Base-by-base conservation (phyloP, 805 yeast species). In the Ogataea pilisensis region DNA sequence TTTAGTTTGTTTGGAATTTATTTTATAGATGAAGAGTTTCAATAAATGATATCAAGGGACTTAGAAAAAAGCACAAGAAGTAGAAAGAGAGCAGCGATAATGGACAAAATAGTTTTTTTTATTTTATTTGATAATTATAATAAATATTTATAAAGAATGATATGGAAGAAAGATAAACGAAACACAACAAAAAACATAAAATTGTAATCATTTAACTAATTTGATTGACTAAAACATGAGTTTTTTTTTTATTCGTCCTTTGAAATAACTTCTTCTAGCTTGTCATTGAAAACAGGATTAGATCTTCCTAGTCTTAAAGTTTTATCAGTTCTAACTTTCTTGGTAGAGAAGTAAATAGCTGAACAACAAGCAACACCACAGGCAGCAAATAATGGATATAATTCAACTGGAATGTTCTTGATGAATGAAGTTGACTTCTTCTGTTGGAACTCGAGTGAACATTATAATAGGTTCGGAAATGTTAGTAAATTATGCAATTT, bases 361-460 rank as follows among this genome's bases (percentile, higher is more conserved):
- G 73, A 67, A 42, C 54, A 49, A 48, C 64, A 54, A 29, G 80
- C 82, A 43, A 74, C 72, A 57, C 75, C 73, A 68, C 76, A 70
- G 30, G 80, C 80, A 27, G 73, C 64, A 53, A 75, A 75, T 49
- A 77, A 65, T 57, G 82, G 82, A 43, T 78, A 73, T 54, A 77
- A 61, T 63, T 77, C 82, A 40, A 76, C 72, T 54, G 82, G 82
- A 40, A 76, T 51, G 32, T 30, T 44, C 34, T 45, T 58, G 33
- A 58, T 30, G 49, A 54, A 47, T 12, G 52, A 41, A 8, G 46
- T 27, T 33, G 51, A 43, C 34, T 52, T 48, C 44, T 49, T 40
- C 34, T 31, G 31, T 18, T n/a, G n/a, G n/a, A n/a, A 36, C 14
- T 35, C 33, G 26, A n/a, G 8, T 25, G 26, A 30, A 21, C 12